A percentile compares a stretch with the other conserved stretches of the same genome.
These are phyloP conservation scores for Sporobolus alterniflorus DNA, from an alignment of 202 grass and related monocot species.

Conservation along the genomic window DNA sequence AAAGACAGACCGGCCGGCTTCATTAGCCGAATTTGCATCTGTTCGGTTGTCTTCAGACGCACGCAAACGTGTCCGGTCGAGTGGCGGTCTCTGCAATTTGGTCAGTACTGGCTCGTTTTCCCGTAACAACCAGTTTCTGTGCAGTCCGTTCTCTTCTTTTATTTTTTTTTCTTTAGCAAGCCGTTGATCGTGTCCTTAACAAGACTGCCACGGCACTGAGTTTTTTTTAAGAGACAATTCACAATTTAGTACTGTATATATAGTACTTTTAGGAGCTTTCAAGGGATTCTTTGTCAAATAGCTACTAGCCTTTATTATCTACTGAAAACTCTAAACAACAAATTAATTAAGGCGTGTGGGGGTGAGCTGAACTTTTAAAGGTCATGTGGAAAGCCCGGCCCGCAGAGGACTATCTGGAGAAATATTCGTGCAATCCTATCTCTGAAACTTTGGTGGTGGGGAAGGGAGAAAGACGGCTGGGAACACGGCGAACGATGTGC, in stretches of 20 bases:
- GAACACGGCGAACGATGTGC: not conserved
- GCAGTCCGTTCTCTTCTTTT: too few relatives aligned
- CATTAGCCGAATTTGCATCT: not conserved
- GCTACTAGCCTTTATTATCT: not conserved
- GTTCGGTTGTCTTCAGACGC: not conserved
- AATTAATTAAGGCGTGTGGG: not conserved
- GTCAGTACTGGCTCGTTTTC: not conserved
- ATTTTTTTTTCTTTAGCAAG: constrained; percentile 16
- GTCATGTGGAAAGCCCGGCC: not conserved
- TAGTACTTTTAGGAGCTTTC: not conserved
- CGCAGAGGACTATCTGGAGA: constrained; percentile 6
- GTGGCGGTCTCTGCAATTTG: constrained; percentile 7
- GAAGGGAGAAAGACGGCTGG: not conserved
- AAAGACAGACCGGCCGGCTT: not conserved
- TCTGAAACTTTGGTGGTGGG: constrained; percentile 29
- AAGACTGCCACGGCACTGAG: not conserved
- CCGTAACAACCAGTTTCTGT: too few relatives aligned
- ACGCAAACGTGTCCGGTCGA: constrained; percentile 6
- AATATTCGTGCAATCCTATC: constrained; percentile 1
- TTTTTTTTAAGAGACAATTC: not conserved
- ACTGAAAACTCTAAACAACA: constrained; percentile 4
- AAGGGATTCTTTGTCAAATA: constrained; percentile 1
- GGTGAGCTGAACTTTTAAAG: not conserved
- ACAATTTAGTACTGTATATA: too few relatives aligned
- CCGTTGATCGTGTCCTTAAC: not conserved